Evolutionary conservation across 495 filamentous ascomycete species (phyloP), one percentile per base, ranked within the genome.

Genomic region (Chaetomidium leptoderma): DNA sequence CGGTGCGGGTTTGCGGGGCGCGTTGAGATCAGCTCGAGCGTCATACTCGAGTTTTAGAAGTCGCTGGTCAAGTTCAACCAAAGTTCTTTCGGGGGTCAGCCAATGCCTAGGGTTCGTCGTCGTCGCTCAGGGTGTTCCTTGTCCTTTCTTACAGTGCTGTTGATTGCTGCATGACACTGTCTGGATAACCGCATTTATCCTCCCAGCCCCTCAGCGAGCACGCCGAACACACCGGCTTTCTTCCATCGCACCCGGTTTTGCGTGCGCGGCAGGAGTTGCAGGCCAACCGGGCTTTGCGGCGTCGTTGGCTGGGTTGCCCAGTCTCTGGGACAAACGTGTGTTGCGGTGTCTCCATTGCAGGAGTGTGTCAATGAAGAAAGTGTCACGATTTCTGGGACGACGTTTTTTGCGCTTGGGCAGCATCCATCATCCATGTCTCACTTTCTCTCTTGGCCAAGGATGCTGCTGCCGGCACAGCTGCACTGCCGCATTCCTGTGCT

Each of bases 211-310:
- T 27, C 6, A 56, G 14, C 13, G 48, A 27, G 46, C 64, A 66
- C 2, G 58, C 52, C 1, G 50, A 48, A 42, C 64, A 66, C 14
- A 61, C 46, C 0, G 64, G 64, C 46, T 54, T 60, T 19, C 53
- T 23, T 11, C 64, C 64, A 49, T 66, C 66, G 53, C 68, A 69
- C 7, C 65, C 68, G 0, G 67, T 63, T 21, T 65, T 64, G 13
- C 61, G 58, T 1, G 43, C 59, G 11, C 64, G 64, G 52, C 68
- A 71, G 14, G 62, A 60, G 23, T 63, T 64, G 53, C 68, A 71
- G 14, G 63, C 63, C 4, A 67, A 55, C 2, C 61, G 67, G 21
- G 46, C 47, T 16, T 65, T 65, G 13, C 59, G 59, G 6, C 62
- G 62, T 2, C 56, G 52, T 9, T 48, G 56, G 7, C 30, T 13